phyloP scores from a whole-genome alignment of 1,284 basidiomycete genomes.

The Trichosporon asahii region DNA sequence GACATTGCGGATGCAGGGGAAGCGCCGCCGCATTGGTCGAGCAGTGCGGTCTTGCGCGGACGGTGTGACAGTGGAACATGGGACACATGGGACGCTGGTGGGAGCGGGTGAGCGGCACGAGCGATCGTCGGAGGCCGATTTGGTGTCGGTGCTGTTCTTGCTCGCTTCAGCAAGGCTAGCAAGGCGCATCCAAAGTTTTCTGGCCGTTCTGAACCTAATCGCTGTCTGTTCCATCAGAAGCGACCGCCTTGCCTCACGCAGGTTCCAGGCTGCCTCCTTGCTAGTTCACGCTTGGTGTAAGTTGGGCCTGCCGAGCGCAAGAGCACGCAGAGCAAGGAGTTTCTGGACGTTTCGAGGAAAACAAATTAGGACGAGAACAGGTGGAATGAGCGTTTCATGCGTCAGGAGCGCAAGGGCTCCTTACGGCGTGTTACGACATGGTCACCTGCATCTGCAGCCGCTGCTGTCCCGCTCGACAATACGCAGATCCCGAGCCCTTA shows the following conservation, averaged over 20 bases:
- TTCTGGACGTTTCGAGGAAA: not conserved
- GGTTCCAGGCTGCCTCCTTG: too few relatives aligned
- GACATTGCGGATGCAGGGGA: not conserved
- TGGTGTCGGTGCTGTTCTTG: not conserved
- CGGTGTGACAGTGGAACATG: not conserved
- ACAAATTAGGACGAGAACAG: not conserved
- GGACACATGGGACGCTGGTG: not conserved
- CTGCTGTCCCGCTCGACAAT: constrained; percentile 3
- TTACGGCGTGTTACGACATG: not conserved
- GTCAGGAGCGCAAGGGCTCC: not conserved
- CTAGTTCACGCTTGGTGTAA: not conserved
- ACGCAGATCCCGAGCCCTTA: not conserved
- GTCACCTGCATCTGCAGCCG: not conserved
- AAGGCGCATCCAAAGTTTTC: not conserved
- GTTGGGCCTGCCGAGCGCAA: not conserved
- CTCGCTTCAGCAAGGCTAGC: not conserved
- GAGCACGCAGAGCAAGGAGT: not conserved
- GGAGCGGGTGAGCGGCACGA: not conserved
- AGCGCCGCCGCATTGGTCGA: not conserved
- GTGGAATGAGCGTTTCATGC: constrained; percentile 7
- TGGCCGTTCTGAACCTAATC: not conserved
- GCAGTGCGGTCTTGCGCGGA: not conserved
- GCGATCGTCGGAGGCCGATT: constrained; percentile 1
- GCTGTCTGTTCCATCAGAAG: not conserved
- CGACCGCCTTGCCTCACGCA: not conserved